Percentiles rank a stretch among this genome's conserved stretches.
phyloP scores from a whole-genome alignment of 805 yeast genomes.

The Tetrapisispora iriomotensis region DNA sequence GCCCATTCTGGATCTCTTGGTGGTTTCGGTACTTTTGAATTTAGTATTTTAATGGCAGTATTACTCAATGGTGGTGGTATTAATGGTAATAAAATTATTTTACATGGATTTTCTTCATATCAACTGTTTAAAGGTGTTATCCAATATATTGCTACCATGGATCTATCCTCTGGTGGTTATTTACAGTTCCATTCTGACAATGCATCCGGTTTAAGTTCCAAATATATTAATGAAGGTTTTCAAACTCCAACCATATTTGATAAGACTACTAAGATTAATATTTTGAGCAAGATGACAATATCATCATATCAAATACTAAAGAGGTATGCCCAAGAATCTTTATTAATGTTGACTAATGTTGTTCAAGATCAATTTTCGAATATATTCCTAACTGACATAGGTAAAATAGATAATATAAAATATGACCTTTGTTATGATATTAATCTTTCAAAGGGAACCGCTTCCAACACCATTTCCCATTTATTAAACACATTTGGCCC shows the following conservation, averaged over 20 bases:
- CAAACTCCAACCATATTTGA: conserved; percentile 69
- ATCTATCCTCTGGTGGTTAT: conserved; percentile 52
- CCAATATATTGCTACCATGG: conserved; percentile 72
- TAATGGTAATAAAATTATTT: conserved; percentile 62
- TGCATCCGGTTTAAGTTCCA: conserved; percentile 21
- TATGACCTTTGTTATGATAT: conserved; percentile 52
- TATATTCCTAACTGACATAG: conserved; percentile 57
- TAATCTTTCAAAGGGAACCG: conserved; percentile 33
- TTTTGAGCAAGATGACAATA: conserved; percentile 70
- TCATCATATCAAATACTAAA: conserved; percentile 54
- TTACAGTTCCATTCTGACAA: conserved; percentile 50
- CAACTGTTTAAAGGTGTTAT: conserved; percentile 88
- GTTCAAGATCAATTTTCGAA: conserved; percentile 75
- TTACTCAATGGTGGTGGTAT: conserved; percentile 75
- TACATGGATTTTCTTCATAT: conserved; percentile 85
- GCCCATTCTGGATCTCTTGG: conserved; percentile 41
- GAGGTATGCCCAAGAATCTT: conserved; percentile 59
- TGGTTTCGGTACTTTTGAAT: conserved; percentile 92
- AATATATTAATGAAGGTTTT: conserved; percentile 46
- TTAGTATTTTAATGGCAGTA: conserved; percentile 70
- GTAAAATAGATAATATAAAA: conserved; percentile 41
- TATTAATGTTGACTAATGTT: conserved; percentile 61
- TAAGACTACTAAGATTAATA: conserved; percentile 63
- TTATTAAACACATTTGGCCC: conserved; percentile 49
- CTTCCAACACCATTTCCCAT: conserved; percentile 19